Base-by-base conservation (phyloP, 2,329 filamentous ascomycete genomes). In the Pyrenochaeta sp. region DNA sequence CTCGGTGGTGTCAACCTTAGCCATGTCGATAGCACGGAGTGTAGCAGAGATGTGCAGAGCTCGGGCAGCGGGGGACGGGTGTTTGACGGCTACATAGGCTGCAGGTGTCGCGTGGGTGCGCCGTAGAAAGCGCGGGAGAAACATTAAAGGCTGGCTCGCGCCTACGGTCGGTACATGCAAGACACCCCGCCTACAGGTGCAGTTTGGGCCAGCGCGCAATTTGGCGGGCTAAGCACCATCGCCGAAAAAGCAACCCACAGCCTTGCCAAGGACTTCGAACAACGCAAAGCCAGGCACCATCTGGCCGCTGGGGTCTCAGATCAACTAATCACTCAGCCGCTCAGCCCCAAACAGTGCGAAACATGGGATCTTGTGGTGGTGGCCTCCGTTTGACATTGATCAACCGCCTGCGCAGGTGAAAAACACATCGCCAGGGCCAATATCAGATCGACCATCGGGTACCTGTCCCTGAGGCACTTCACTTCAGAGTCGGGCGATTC, bases 1-100 rank as follows among this genome's bases (percentile, higher is more conserved):
- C 62, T 87, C 83, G 54, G 88, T 88, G 36, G 93, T 97, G 79
- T 95, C 84, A 66, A 96, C 89, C 52, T 85, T 88, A 74, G 88
- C 90, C 91, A 95, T 96, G 34, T 88, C 84, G 78, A 81, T 61
- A 45, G 69, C 62, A 59, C 65, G 61, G 46, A 65, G 62, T 58
- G 61, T 61, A 52, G 68, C 64, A 54, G 73, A 72, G 45, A 66
- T 62, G 67, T 77, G 72, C 52, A 78, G 71, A 24, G 68, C 58
- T 69, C 69, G 65, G 51, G 61, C 48, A 47, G 59, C 49, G 44
- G 54, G 50, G n/a, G 40, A 37, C 22, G 52, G 53, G 39, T 59
- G 50, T 49, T 59, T 65, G 59, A 58, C 54, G 48, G 59, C 68
- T 67, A 69, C 72, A 74, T 67, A 64, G 45, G 64, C 63, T 58